Conservation (phyloP, 441 rosid species). For the Adansonia madagascariensis region DNA sequence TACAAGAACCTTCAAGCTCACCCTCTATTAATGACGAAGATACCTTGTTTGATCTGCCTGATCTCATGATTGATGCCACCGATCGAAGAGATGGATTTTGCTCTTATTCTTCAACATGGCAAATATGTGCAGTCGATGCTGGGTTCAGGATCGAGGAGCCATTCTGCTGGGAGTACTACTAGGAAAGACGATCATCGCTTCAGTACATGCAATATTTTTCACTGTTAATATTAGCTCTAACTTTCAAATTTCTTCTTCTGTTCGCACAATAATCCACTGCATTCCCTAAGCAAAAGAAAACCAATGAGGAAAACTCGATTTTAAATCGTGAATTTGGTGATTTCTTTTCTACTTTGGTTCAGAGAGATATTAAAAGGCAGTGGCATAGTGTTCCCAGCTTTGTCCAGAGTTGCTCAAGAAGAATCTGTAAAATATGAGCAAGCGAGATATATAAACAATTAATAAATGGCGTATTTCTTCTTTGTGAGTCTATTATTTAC, state of each 20-base stretch:
- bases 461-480: slow-evolving; percentile 1
- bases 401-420: background rate
- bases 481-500: background rate
- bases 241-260: slow-evolving; percentile 19
- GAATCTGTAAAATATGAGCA: slow-evolving; percentile 16
- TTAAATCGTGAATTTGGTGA: background rate
- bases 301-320: slow-evolving; percentile 9
- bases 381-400: background rate
- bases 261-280: background rate
- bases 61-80: slow-evolving; percentile 53
- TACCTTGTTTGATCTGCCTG: slow-evolving; percentile 73
- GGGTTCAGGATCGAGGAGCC: slow-evolving; percentile 61
- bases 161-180: slow-evolving; percentile 46
- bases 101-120: slow-evolving; percentile 58
- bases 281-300: background rate
- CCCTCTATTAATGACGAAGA: slow-evolving; percentile 54
- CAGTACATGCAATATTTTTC: background rate
- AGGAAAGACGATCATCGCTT: background rate
- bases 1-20: slow-evolving; percentile 48
- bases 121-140: slow-evolving; percentile 50
- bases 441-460: background rate
- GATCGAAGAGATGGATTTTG: slow-evolving; percentile 43
- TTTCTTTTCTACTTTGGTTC: background rate
- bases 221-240: slow-evolving; percentile 9
- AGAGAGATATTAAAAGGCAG: background rate